A percentile compares a stretch with the other conserved stretches of the same genome.
Conservation (phyloP, 306 rosid genomes). For the Ceratonia siliqua region DNA sequence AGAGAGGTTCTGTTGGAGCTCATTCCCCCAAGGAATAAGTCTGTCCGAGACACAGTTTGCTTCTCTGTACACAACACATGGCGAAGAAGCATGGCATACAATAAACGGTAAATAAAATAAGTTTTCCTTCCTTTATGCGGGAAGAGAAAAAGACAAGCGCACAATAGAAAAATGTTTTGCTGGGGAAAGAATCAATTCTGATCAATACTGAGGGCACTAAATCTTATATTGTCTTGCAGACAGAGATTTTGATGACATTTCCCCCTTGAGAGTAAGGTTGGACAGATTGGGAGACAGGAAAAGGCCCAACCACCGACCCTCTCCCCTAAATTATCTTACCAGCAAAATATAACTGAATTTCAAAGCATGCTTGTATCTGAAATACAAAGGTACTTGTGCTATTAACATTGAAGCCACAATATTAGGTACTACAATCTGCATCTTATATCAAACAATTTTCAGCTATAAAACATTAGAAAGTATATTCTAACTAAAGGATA, state of each 20-base stretch:
- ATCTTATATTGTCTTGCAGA: conserved; percentile 5
- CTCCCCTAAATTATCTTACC: conserved; percentile 9
- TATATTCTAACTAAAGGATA: background rate
- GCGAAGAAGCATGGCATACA: background rate
- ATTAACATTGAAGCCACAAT: background rate
- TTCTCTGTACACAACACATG: conserved; percentile 9
- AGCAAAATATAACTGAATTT: background rate
- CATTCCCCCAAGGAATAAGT: conserved; percentile 2
- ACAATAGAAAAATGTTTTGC: background rate
- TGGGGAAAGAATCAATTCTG: conserved; percentile 6
- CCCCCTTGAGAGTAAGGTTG: background rate
- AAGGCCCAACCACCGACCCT: conserved; percentile 3
- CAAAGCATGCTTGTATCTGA: background rate
- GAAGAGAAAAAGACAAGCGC: background rate
- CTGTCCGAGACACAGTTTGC: background rate
- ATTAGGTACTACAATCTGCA: background rate
- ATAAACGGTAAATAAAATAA: background rate
- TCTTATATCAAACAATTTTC: background rate
- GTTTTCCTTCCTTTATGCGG: background rate
- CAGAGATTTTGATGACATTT: background rate
- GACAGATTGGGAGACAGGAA: background rate
- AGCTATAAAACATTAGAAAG: background rate
- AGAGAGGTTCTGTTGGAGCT: background rate
- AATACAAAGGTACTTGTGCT: background rate
- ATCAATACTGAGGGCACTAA: conserved; percentile 21